Base-by-base conservation (phyloP, 2,329 filamentous ascomycete species). In the Aspergillus ochraceus region DNA sequence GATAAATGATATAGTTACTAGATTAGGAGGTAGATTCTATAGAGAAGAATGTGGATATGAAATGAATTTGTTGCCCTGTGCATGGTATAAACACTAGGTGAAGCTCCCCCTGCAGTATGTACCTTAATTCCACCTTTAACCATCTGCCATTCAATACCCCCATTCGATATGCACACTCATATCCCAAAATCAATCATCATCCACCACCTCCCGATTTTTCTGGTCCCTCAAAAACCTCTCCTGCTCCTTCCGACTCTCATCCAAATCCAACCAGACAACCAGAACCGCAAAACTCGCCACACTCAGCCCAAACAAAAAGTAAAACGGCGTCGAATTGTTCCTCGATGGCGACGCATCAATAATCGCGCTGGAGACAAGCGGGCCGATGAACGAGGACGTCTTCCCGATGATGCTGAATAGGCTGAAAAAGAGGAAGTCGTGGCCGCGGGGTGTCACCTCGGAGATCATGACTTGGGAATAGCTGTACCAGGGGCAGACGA, bases 381-480 rank as follows among this genome's bases (percentile, higher is more conserved):
- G 88, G 0, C 88, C 88, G 57, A 90, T 88, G 65, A 89, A 90
- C 1, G 83, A 85, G 8, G 83, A 86, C 0, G 87, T 87, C 74
- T 90, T 90, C 49, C 87, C 87, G 29, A 89, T 83, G 66, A 90
- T 88, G 62, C 83, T 86, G 74, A 90, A 90, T 1, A 90, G 73
- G 51, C 81, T 84, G 80, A 90, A 90, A 78, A 90, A 90, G 11
- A 90, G 76, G 66, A 89, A 89, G 64, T 90, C 88, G 67, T 89
- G 86, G 42, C 87, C 87, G 6, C 85, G 80, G 0, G 88, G 88
- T 0, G 87, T 89, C 2, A 90, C 86, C 65, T 89, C 88, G 2
- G 83, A 86, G 64, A 90, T 90, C 83, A 90, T 87, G 66, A 87
- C 89, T 70, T 90, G 87, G 0, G 83, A 85, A 72, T 90, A 90